phyloP scores from a whole-genome alignment of 75 land plant genomes.

The Sequoiadendron giganteum region DNA sequence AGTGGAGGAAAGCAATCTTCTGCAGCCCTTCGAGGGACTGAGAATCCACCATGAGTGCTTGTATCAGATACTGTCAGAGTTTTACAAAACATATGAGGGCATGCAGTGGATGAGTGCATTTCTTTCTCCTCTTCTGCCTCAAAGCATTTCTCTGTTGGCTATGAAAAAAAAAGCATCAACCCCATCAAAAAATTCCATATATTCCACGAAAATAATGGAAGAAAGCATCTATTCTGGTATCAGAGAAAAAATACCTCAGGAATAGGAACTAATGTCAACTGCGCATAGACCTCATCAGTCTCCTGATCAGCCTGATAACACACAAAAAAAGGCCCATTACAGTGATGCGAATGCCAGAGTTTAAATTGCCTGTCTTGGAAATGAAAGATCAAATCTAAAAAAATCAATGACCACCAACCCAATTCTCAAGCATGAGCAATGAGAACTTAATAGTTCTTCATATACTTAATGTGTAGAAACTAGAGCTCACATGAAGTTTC shows the following conservation, averaged over 20 bases:
- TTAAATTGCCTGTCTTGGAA: background rate
- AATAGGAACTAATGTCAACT: conserved; percentile 32
- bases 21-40: conserved; percentile 88
- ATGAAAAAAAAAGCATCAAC: background rate
- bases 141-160: conserved; percentile 5
- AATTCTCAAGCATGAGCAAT: background rate
- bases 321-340: background rate
- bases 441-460: background rate
- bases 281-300: conserved; percentile 51
- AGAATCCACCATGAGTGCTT: conserved; percentile 90
- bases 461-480: background rate
- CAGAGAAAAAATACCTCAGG: conserved; percentile 24
- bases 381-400: background rate
- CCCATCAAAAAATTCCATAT: background rate
- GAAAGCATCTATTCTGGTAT: background rate
- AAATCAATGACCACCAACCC: background rate
- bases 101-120: background rate
- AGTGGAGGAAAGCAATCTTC: conserved; percentile 88
- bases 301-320: conserved; percentile 43
- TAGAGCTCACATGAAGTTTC: conserved; percentile 23
- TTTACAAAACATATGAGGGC: conserved; percentile 82
- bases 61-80: conserved; percentile 83
- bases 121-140: background rate
- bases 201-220: background rate
- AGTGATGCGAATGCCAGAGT: background rate